Conservation (phyloP, 2,329 filamentous ascomycete genomes). For the Elsinoe perseae region DNA sequence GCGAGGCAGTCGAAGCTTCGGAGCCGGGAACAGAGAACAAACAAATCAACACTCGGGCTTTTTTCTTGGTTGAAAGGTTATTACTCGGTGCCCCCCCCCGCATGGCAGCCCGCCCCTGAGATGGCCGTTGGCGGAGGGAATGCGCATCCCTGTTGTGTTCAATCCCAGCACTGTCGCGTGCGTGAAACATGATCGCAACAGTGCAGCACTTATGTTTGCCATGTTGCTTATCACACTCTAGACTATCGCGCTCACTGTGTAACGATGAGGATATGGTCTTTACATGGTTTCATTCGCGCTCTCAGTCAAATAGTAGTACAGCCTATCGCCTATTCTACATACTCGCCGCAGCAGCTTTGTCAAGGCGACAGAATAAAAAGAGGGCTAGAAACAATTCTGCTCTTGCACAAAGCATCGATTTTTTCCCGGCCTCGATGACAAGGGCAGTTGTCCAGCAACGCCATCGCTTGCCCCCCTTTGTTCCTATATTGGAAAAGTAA, state of each 20-base stretch:
- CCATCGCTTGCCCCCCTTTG: constrained; percentile 13
- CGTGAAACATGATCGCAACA: neutral
- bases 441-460: constrained; percentile 16
- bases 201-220: neutral
- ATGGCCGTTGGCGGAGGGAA: neutral
- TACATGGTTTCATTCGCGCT: constrained; percentile 1
- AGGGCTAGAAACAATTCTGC: neutral
- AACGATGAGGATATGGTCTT: neutral
- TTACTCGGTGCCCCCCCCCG: neutral
- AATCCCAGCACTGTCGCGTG: neutral
- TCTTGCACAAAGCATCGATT: neutral
- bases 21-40: neutral
- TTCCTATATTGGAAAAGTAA: neutral
- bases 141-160: neutral
- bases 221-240: neutral
- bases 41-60: constrained; percentile 3
- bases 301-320: neutral
- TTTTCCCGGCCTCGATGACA: constrained; percentile 1
- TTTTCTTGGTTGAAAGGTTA: neutral
- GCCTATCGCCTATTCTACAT: neutral
- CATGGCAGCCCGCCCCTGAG: neutral
- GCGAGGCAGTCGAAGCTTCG: neutral
- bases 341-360: neutral
- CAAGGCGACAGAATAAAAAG: neutral
- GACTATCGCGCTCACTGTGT: neutral